Percentiles rank a stretch among this genome's conserved stretches.
Evolutionary conservation across 179 eudicot species (phyloP).

Genomic region (Silene coronaria): DNA sequence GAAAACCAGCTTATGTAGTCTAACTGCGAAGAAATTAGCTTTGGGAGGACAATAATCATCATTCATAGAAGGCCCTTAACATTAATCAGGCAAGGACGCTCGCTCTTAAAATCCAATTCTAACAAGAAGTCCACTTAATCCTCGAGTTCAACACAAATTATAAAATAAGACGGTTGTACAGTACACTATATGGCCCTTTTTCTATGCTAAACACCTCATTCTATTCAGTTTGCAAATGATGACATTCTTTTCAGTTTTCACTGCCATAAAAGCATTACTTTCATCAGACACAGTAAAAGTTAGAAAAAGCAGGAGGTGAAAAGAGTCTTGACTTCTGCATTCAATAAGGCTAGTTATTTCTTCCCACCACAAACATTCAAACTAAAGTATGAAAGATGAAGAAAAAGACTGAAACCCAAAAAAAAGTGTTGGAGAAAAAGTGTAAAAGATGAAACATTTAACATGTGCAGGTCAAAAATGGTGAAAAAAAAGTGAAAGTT

Average conservation of each 20-base stretch:
- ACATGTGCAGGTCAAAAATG: slow-evolving; percentile 13
- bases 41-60: too few species aligned
- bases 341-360: background rate
- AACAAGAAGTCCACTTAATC: background rate
- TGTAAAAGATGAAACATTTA: slow-evolving; percentile 3
- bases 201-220: too few species aligned
- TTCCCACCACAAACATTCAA: slow-evolving; percentile 14
- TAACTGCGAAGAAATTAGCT: background rate
- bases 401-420: background rate
- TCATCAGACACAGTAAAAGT: slow-evolving; percentile 1
- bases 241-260: background rate
- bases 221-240: too few species aligned
- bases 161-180: too few species aligned
- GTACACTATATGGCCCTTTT: too few species aligned
- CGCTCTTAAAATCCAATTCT: too few species aligned
- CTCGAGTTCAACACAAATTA: too few species aligned
- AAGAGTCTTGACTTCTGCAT: slow-evolving; percentile 12
- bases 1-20: too few species aligned
- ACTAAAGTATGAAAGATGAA: slow-evolving; percentile 16
- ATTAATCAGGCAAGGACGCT: too few species aligned
- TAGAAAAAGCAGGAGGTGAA: background rate
- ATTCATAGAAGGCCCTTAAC: too few species aligned
- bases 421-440: background rate
- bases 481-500: slow-evolving; percentile 8
- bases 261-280: background rate